Percentiles rank a stretch among this genome's conserved stretches.
phyloP scores from a whole-genome alignment of 129 eudicot genomes.

The Chrysanthemum lavandulifolium region DNA sequence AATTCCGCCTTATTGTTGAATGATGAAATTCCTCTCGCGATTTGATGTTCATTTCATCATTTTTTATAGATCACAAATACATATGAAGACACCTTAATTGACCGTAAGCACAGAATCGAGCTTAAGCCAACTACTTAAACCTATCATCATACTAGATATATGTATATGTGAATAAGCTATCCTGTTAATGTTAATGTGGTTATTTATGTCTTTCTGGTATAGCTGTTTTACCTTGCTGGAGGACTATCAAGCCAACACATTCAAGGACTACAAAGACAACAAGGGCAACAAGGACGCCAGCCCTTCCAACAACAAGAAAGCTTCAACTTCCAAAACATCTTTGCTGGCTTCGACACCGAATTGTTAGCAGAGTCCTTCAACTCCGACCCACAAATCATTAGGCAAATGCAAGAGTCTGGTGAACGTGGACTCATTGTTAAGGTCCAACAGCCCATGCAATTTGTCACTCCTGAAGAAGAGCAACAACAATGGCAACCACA shows the following conservation, averaged over 20 bases:
- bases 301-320: constrained; percentile 14
- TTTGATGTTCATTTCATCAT: too few species aligned
- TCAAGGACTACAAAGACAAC: constrained; percentile 24
- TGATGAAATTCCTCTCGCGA: too few species aligned
- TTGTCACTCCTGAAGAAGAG: constrained; percentile 50
- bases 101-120: too few species aligned
- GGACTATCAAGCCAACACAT: constrained; percentile 33
- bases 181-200: too few species aligned
- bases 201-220: neutral
- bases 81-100: too few species aligned
- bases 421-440: constrained; percentile 49
- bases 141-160: too few species aligned
- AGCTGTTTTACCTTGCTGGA: constrained; percentile 72
- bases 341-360: constrained; percentile 45
- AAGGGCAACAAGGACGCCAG: neutral
- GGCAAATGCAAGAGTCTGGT: constrained; percentile 43
- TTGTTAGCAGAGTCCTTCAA: constrained; percentile 68
- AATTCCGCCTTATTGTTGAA: too few species aligned
- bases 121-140: too few species aligned
- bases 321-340: constrained; percentile 46
- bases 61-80: too few species aligned
- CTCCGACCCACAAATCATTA: constrained; percentile 34
- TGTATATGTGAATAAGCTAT: too few species aligned
- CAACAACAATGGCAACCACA: constrained; percentile 6
- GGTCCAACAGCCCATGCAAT: constrained; percentile 39